Evolutionary conservation across 257 asterid genomes (phyloP).

Genomic region (Solanum pennellii): DNA sequence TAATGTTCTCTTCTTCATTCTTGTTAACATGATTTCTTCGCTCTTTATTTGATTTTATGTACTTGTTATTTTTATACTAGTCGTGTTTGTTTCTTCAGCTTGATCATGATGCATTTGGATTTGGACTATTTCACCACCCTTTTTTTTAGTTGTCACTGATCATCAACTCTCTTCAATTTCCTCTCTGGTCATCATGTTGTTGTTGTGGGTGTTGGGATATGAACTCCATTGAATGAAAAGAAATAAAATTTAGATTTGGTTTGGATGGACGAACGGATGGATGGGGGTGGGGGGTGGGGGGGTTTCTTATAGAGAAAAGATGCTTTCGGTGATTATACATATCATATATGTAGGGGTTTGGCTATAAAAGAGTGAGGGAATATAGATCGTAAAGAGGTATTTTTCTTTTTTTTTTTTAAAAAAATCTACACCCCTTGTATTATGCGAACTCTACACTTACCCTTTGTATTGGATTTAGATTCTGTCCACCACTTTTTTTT

Average conservation of each 20-base stretch:
- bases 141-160: neutral
- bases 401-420: no score
- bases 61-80: neutral
- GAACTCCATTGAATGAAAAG: neutral
- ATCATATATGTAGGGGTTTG: no score
- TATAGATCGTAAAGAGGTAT: neutral
- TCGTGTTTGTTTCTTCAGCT: conserved; percentile 6
- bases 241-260: neutral
- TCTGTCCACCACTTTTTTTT: neutral
- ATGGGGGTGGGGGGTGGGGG: no score
- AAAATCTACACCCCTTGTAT: no score
- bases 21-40: no score
- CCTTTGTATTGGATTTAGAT: neutral
- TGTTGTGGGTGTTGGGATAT: neutral
- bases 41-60: no score
- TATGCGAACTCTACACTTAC: no score
- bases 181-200: no score
- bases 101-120: neutral
- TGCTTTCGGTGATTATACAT: neutral
- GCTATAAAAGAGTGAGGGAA: neutral
- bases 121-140: neutral
- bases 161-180: neutral
- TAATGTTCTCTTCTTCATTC: no score
- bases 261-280: neutral
- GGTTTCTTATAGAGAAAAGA: neutral